Conservation (phyloP, 495 filamentous ascomycete genomes). For the Xeromyces bisporus region DNA sequence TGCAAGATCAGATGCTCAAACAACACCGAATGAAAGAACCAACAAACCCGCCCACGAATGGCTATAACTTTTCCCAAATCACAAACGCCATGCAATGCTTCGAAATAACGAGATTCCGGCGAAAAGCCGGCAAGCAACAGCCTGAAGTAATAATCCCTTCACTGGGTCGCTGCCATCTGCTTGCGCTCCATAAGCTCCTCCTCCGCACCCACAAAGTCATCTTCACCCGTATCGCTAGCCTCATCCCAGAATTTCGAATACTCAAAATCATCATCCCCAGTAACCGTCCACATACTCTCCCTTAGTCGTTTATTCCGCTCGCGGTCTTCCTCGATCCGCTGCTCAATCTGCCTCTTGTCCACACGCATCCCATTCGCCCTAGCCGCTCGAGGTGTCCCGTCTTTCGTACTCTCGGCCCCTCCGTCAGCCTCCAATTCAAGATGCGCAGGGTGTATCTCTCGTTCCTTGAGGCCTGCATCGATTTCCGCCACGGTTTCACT, state of each 20-base stretch:
- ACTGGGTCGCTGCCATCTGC: slow-evolving; percentile 8
- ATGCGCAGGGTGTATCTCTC: slow-evolving; percentile 36
- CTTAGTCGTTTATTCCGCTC: slow-evolving; percentile 83
- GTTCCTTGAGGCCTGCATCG: slow-evolving; percentile 54
- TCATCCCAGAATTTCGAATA: slow-evolving; percentile 66
- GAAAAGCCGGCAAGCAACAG: background rate
- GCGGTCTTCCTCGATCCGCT: slow-evolving; percentile 90
- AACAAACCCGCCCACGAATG: too few relatives aligned
- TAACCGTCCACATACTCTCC: slow-evolving; percentile 81
- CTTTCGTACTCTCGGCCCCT: slow-evolving; percentile 12
- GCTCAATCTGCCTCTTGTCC: slow-evolving; percentile 80
- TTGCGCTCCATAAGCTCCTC: slow-evolving; percentile 56
- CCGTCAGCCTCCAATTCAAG: slow-evolving; percentile 25
- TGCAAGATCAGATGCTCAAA: too few relatives aligned
- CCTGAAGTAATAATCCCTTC: background rate
- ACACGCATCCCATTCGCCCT: slow-evolving; percentile 32
- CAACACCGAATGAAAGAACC: too few relatives aligned
- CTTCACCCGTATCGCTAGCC: slow-evolving; percentile 62
- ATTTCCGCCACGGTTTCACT: slow-evolving; percentile 57
- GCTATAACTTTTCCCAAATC: background rate
- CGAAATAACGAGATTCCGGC: slow-evolving; percentile 2
- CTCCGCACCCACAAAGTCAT: slow-evolving; percentile 53
- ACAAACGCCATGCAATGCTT: slow-evolving; percentile 1
- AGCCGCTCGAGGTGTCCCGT: slow-evolving; percentile 15
- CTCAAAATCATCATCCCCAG: slow-evolving; percentile 36